Evolutionary conservation across 306 rosid species (phyloP).

Genomic region (Erythrophleum fordii): DNA sequence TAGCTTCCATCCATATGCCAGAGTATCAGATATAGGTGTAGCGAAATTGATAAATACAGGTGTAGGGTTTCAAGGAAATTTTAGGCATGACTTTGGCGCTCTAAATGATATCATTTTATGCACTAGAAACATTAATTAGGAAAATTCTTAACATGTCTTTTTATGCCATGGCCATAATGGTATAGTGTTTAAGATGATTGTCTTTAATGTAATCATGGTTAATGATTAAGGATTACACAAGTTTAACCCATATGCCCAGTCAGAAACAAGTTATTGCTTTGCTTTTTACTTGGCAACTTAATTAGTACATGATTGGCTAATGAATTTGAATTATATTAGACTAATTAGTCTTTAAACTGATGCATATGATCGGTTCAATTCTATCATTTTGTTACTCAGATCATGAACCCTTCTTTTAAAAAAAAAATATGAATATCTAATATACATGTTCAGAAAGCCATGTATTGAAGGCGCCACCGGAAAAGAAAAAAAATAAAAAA

Average conservation of each 20-base stretch:
- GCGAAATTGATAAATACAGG: neutral
- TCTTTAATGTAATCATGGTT: slow-evolving; percentile 9
- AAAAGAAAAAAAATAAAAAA: neutral
- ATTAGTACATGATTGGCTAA: neutral
- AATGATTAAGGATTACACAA: slow-evolving; percentile 9
- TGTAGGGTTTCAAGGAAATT: neutral
- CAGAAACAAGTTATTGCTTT: neutral
- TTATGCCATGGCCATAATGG: neutral
- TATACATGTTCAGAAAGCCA: neutral
- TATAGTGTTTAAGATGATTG: neutral
- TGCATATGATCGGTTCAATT: neutral
- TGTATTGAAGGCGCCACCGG: neutral
- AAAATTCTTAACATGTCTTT: neutral
- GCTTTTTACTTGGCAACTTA: neutral
- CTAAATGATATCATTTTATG: neutral
- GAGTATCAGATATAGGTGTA: neutral
- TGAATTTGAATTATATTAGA: neutral
- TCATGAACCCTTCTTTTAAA: neutral
- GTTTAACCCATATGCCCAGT: neutral
- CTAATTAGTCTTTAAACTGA: neutral
- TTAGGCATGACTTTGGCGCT: neutral
- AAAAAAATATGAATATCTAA: neutral
- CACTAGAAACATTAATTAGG: neutral
- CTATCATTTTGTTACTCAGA: neutral
- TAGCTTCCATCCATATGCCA: neutral